A percentile compares a stretch with the other conserved stretches of the same genome.
Conservation (phyloP, 208 protist genomes). For the Trichomonas gallinae region DNA sequence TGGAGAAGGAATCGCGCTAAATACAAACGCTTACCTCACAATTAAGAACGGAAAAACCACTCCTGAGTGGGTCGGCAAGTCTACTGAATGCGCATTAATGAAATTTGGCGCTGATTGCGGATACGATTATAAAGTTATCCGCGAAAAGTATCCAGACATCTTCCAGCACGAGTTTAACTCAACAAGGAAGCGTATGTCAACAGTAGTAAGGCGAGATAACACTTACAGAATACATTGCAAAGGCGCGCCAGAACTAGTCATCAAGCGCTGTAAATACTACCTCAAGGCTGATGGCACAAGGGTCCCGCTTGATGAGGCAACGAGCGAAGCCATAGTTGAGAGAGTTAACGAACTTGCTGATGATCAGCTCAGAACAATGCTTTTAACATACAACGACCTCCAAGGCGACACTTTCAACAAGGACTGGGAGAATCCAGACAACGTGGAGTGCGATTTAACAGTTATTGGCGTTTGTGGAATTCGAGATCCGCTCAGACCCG, state of each 20-base stretch:
- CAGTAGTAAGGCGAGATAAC: not conserved
- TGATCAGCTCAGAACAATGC: not conserved
- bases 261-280: not conserved
- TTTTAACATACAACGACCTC: not conserved
- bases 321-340: not conserved
- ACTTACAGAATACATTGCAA: not conserved
- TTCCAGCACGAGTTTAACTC: not conserved
- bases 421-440: not conserved
- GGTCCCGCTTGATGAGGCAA: not conserved
- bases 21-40: constrained; percentile 9
- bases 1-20: not conserved
- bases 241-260: not conserved
- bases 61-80: not conserved
- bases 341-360: constrained; percentile 13
- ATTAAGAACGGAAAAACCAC: not conserved
- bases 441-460: not conserved
- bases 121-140: constrained; percentile 16
- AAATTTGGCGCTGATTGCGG: not conserved
- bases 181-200: not conserved
- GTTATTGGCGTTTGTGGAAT: not conserved
- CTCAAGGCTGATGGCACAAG: not conserved
- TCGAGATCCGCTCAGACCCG: constrained; percentile 35
- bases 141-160: not conserved
- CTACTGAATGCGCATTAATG: not conserved
- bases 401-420: not conserved